Conservation (phyloP, 2,329 filamentous ascomycete genomes). For the Zasmidium citrigriseum region DNA sequence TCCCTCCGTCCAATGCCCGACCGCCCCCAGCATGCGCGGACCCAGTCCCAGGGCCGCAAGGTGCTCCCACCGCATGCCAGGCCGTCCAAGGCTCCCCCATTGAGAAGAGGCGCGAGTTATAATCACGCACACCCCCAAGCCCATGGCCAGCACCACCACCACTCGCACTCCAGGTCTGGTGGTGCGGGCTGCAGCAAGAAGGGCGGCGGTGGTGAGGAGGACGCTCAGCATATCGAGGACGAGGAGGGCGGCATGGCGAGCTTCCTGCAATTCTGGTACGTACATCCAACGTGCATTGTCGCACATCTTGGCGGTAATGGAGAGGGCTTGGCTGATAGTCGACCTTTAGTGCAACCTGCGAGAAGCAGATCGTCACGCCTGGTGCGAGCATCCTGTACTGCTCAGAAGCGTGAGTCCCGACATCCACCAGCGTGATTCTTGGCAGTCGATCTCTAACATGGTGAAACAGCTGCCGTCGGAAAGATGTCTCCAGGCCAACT, state of each 20-base stretch:
- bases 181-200: constrained; percentile 23
- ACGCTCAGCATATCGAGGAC: constrained; percentile 31
- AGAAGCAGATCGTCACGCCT: constrained; percentile 65
- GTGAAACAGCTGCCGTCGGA: constrained; percentile 46
- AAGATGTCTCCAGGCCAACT: constrained; percentile 36
- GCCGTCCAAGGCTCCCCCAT: constrained; percentile 25
- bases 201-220: constrained; percentile 12
- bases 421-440: neutral
- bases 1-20: constrained; percentile 24
- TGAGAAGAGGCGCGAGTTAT: constrained; percentile 28
- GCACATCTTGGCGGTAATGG: neutral
- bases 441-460: constrained; percentile 9
- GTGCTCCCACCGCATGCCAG: constrained; percentile 27
- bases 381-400: constrained; percentile 64
- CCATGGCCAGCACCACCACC: constrained; percentile 10
- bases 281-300: neutral
- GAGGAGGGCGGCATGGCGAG: constrained; percentile 54
- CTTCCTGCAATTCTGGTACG: constrained; percentile 56
- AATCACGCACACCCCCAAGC: constrained; percentile 20
- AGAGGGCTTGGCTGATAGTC: constrained; percentile 9
- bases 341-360: constrained; percentile 62
- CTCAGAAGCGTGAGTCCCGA: constrained; percentile 59
- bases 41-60: constrained; percentile 30
- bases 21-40: constrained; percentile 26
- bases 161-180: constrained; percentile 11